A percentile compares a stretch with the other conserved stretches of the same genome.
Evolutionary conservation across 2,329 filamentous ascomycete genomes (phyloP).

Genomic region (Fusarium setosum): DNA sequence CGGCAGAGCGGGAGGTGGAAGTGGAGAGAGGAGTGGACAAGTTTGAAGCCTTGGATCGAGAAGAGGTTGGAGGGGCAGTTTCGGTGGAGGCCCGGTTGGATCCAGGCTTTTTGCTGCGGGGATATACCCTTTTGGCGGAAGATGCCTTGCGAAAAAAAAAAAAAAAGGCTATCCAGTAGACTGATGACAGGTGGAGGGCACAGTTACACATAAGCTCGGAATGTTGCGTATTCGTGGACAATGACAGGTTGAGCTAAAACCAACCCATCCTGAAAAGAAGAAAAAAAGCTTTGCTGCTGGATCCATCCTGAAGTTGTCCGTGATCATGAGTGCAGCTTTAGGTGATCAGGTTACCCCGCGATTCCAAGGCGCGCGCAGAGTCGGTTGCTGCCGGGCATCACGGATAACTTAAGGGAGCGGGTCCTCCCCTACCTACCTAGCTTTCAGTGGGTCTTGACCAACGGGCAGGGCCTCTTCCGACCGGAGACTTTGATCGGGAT

Average conservation of each 20-base stretch:
- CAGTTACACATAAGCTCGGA: conserved; percentile 5
- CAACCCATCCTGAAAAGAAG: background rate
- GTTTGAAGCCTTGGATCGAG: background rate
- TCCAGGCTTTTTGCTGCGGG: background rate
- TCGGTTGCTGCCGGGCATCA: background rate
- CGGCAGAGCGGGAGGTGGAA: conserved; percentile 1
- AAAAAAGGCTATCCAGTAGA: background rate
- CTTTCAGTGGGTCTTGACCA: background rate
- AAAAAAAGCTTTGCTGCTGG: background rate
- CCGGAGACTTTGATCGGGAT: background rate
- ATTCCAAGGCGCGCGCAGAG: too few species aligned
- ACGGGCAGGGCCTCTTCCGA: background rate
- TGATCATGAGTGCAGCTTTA: background rate
- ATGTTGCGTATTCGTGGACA: too few species aligned
- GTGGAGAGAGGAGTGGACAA: background rate
- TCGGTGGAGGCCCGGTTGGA: conserved; percentile 20
- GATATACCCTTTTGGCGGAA: conserved; percentile 1
- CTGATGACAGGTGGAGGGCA: background rate
- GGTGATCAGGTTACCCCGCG: conserved; percentile 5
- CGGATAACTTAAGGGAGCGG: conserved; percentile 9
- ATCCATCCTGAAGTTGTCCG: too few species aligned
- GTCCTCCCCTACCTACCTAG: background rate
- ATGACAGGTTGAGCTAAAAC: background rate
- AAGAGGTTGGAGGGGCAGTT: conserved; percentile 26
- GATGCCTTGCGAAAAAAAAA: background rate